phyloP scores from a whole-genome alignment of 2,329 filamentous ascomycete genomes.

The Diaporthe vexans region DNA sequence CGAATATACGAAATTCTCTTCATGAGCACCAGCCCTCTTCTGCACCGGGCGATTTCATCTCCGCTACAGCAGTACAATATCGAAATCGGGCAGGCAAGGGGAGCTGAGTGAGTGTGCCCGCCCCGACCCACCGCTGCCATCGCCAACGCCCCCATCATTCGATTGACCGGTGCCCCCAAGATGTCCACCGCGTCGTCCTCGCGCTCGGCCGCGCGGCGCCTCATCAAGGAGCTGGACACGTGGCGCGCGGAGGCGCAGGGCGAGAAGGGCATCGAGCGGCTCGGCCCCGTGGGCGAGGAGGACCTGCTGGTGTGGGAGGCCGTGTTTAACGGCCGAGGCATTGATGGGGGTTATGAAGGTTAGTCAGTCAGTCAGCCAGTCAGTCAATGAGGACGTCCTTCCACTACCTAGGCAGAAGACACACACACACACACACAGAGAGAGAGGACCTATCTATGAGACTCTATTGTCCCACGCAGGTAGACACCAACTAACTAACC shows the following conservation, averaged over 20 bases:
- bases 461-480: too few relatives aligned
- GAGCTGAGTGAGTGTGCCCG: neutral
- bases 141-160: too few relatives aligned
- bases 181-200: slow-evolving; percentile 49
- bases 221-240: slow-evolving; percentile 70
- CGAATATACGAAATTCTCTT: neutral
- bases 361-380: slow-evolving; percentile 1
- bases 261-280: slow-evolving; percentile 70
- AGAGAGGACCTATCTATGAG: neutral
- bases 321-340: slow-evolving; percentile 70
- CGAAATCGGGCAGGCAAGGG: neutral
- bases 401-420: too few relatives aligned
- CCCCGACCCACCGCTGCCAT: neutral
- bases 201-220: slow-evolving; percentile 67
- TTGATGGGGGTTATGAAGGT: slow-evolving; percentile 71
- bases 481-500: too few relatives aligned
- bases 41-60: neutral
- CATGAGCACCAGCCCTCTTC: slow-evolving; percentile 6
- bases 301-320: slow-evolving; percentile 71
- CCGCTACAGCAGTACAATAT: neutral
- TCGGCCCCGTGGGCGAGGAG: slow-evolving; percentile 68
- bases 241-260: slow-evolving; percentile 64
- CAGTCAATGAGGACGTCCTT: neutral
- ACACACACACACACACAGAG: too few relatives aligned
- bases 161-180: neutral